Evolutionary conservation across 441 rosid genomes (phyloP), one percentile per base, ranked within the genome.

Genomic region (Aleurites moluccanus): DNA sequence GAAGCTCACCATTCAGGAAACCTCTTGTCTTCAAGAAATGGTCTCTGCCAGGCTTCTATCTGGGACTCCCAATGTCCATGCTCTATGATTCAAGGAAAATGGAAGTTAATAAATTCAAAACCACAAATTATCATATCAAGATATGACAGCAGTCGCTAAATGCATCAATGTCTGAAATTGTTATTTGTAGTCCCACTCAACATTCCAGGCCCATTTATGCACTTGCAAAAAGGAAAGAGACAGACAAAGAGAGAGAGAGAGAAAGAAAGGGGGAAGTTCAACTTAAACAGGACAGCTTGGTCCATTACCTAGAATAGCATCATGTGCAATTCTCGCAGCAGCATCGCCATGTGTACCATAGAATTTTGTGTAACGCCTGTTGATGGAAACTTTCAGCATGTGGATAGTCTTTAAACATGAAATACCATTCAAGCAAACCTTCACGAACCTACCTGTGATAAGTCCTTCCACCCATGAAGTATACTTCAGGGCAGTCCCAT

Each of bases 401-500:
- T 56, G 47, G 33, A 65, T 71, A 60, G 73, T 23, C 64, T 75
- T 71, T 74, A 56, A 68, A 52, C 42, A 30, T 0, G 30, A 0
- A 9, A 42, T 64, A 40, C 40, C 67, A 57, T 57, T 62, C 56
- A 23, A 21, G 44, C 0, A 64, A 64, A 14, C 16, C 10, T 74
- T 70, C 50, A 23, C 38, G 65, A 55, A 53, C 67, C 68, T 72
- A 90, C 99, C 98, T 88, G 64, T 82, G 81, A 79, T 91, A 95
- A 76, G 88, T 86, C 84, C 87, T 91, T 69, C 91, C 96, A 76
- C 83, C 76, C 18, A 67, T 60, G 83, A 95, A 91, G 25, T 76
- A 83, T 60, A 83, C 87, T 83, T 91, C 93, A 57, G 99, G 98
- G 78, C 96, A 90, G 87, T 93, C 98, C 98, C 98, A 95, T 61